These are phyloP conservation scores for Emmonsiellopsis sp. DNA, from an alignment of 2,329 filamentous ascomycete genomes.

Conservation along the genomic window DNA sequence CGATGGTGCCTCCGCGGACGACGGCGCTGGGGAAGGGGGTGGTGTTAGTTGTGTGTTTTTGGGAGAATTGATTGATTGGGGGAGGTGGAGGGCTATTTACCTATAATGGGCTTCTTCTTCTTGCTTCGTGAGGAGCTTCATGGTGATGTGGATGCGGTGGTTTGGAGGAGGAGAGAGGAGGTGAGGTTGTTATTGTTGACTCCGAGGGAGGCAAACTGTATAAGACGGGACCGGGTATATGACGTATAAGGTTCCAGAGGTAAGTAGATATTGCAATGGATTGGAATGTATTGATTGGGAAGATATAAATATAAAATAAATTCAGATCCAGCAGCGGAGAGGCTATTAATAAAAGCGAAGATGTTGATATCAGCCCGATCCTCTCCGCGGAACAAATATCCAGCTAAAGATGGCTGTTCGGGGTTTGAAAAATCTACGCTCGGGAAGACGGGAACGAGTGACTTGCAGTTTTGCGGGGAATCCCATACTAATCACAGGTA, in stretches of 20 bases:
- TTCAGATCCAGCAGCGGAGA: too few species aligned
- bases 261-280: neutral
- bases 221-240: too few species aligned
- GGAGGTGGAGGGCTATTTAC: constrained; percentile 29
- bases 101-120: constrained; percentile 81
- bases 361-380: neutral
- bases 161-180: constrained; percentile 6
- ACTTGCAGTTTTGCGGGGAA: neutral
- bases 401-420: neutral
- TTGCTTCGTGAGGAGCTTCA: constrained; percentile 95
- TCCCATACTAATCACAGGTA: neutral
- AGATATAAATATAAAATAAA: neutral
- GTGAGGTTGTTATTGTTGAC: neutral
- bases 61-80: neutral
- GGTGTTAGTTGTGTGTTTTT: constrained; percentile 1
- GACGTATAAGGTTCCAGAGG: too few species aligned
- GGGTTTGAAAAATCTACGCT: neutral
- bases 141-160: constrained; percentile 36
- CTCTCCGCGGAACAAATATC: neutral
- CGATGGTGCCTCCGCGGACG: constrained; percentile 67
- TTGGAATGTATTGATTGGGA: neutral
- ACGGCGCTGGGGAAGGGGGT: constrained; percentile 46
- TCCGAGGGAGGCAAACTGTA: neutral
- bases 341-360: neutral
- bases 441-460: neutral